phyloP scores from a whole-genome alignment of 139 green algal genomes.

The Yamagishiella unicocca region DNA sequence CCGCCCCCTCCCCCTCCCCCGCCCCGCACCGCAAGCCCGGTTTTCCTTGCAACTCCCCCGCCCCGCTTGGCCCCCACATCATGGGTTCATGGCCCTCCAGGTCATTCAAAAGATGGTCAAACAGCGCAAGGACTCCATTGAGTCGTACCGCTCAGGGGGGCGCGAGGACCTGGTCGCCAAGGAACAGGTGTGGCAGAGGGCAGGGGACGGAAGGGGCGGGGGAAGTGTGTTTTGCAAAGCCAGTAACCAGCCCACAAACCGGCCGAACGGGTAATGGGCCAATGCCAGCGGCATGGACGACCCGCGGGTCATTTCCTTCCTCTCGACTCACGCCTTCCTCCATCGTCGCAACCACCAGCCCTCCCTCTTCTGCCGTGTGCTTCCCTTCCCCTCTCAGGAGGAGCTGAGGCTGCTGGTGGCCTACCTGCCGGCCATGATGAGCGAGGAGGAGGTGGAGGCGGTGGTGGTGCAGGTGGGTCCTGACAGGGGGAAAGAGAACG shows the following conservation, averaged over 20 bases:
- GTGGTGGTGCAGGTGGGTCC: conserved; percentile 48
- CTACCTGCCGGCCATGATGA: conserved; percentile 63
- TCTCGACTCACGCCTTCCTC: background rate
- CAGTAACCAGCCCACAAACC: too few species aligned
- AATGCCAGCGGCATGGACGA: too few species aligned
- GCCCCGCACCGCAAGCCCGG: too few species aligned
- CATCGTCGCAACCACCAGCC: background rate
- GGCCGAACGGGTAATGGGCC: too few species aligned
- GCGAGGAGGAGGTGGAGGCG: conserved; percentile 50
- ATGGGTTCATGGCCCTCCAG: background rate
- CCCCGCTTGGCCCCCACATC: too few species aligned
- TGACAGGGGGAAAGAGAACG: too few species aligned
- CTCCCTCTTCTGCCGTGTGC: background rate
- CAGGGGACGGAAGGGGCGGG: conserved; percentile 15
- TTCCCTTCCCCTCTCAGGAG: background rate
- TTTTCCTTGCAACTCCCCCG: too few species aligned
- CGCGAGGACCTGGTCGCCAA: conserved; percentile 62
- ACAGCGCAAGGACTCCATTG: conserved; percentile 65
- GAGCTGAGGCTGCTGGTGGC: conserved; percentile 54
- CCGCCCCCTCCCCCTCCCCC: too few species aligned
- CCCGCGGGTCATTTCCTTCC: too few species aligned
- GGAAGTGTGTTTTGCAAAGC: too few species aligned
- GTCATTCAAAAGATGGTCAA: conserved; percentile 65
- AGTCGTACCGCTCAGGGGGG: conserved; percentile 58
- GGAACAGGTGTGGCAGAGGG: conserved; percentile 31